These are phyloP conservation scores for Ophiostoma angusticollis DNA, from an alignment of 2,329 filamentous ascomycete genomes.

Conservation along the genomic window DNA sequence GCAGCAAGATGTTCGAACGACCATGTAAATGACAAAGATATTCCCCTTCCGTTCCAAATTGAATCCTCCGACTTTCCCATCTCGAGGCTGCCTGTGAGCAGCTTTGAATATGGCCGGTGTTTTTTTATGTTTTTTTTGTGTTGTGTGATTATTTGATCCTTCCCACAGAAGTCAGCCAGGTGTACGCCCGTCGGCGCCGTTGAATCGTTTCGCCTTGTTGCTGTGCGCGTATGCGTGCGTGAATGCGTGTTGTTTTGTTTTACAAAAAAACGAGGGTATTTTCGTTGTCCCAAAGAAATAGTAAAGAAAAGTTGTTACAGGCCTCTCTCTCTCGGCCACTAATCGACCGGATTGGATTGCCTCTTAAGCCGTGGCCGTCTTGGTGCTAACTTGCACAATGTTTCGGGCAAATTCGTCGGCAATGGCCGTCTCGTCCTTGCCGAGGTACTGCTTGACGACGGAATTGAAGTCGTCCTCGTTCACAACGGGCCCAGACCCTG, in stretches of 20 bases:
- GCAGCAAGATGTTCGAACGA: background rate
- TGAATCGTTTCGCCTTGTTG: background rate
- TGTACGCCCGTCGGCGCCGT: background rate
- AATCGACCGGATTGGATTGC: no score
- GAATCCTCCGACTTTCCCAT: no score
- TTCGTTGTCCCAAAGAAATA: background rate
- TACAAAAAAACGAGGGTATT: no score
- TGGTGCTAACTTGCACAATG: no score
- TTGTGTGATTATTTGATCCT: no score
- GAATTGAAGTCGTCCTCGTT: constrained; percentile 78
- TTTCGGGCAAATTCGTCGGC: no score
- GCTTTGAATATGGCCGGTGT: no score
- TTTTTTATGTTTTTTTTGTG: constrained; percentile 1
- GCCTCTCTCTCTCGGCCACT: no score
- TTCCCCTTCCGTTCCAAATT: no score
- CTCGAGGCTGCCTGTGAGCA: no score
- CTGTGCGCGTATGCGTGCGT: background rate
- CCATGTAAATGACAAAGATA: background rate
- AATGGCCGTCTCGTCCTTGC: constrained; percentile 20
- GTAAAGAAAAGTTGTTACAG: background rate
- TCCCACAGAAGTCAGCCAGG: no score
- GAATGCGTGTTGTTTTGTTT: background rate
- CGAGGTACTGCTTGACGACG: constrained; percentile 55
- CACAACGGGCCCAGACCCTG: constrained; percentile 78
- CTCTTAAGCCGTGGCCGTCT: background rate